Evolutionary conservation across 2,329 filamentous ascomycete species (phyloP).

Genomic region (Aureobasidium leucospermi): DNA sequence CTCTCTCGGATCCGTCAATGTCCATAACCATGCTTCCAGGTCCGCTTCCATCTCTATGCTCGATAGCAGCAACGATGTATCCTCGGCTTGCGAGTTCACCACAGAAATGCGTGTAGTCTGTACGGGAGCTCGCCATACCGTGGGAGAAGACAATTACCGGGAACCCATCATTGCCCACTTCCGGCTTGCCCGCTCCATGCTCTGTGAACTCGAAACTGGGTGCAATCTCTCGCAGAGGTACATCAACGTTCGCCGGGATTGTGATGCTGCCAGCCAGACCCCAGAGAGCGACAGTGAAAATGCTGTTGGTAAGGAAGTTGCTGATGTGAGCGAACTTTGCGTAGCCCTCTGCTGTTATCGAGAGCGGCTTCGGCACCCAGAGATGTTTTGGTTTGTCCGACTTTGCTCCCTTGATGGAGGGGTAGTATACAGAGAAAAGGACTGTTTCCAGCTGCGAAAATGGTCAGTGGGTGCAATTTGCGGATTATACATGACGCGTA

Average conservation of each 20-base stretch:
- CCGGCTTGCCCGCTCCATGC: conserved; percentile 15
- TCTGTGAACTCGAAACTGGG: conserved; percentile 16
- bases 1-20: conserved; percentile 24
- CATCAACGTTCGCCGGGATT: conserved; percentile 38
- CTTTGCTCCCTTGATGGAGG: conserved; percentile 26
- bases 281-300: conserved; percentile 37
- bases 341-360: conserved; percentile 37
- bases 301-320: conserved; percentile 28
- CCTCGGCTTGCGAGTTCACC: conserved; percentile 40
- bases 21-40: conserved; percentile 36
- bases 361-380: conserved; percentile 39
- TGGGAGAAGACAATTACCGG: conserved; percentile 41
- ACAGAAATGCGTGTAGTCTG: conserved; percentile 40
- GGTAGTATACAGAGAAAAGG: conserved; percentile 40
- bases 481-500: not conserved
- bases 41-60: conserved; percentile 41
- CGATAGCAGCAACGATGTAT: conserved; percentile 39
- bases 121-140: conserved; percentile 39
- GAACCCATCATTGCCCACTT: conserved; percentile 25
- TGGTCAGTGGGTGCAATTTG: conserved; percentile 1
- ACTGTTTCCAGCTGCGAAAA: conserved; percentile 32
- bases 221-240: conserved; percentile 31
- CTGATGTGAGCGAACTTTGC: conserved; percentile 35
- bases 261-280: conserved; percentile 33
- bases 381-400: conserved; percentile 27